Percentiles rank a stretch among this genome's conserved stretches.
Evolutionary conservation across 306 rosid genomes (phyloP).

Genomic region (Vigna unguiculata): DNA sequence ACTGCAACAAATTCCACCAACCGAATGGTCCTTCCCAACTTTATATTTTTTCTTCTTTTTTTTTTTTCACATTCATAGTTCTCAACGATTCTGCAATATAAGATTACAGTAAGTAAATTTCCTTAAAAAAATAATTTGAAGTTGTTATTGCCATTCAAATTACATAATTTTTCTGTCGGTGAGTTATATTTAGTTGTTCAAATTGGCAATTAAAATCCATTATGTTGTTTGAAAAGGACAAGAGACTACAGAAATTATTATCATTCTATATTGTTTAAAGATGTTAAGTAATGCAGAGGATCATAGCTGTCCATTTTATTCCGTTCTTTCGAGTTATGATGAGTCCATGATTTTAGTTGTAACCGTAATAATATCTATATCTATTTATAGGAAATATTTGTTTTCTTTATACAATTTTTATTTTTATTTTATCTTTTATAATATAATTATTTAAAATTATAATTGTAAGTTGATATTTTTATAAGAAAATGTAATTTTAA

Average conservation of each 20-base stretch:
- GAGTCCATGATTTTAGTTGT: not conserved
- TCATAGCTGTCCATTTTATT: not conserved
- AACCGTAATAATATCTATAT: too few species aligned
- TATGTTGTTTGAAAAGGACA: not conserved
- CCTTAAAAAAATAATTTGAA: constrained; percentile 14
- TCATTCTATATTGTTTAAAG: not conserved
- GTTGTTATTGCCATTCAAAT: constrained; percentile 4
- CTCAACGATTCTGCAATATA: constrained; percentile 11
- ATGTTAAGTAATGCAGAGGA: not conserved
- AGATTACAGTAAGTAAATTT: not conserved
- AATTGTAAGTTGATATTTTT: too few species aligned
- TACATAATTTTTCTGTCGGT: constrained; percentile 40
- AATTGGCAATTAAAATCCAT: not conserved
- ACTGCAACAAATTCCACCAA: constrained; percentile 42
- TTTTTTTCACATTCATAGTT: constrained; percentile 11
- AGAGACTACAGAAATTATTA: not conserved
- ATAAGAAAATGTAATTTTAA: too few species aligned
- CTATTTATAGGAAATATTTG: too few species aligned
- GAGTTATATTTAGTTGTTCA: constrained; percentile 10
- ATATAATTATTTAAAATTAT: too few species aligned
- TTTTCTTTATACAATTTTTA: too few species aligned
- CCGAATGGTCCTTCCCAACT: constrained; percentile 40
- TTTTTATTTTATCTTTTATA: too few species aligned
- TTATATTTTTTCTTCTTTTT: not conserved
- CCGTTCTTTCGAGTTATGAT: not conserved